These are phyloP conservation scores for Lactarius psammicola DNA, from an alignment of 768 basidiomycete species.

Conservation along the genomic window DNA sequence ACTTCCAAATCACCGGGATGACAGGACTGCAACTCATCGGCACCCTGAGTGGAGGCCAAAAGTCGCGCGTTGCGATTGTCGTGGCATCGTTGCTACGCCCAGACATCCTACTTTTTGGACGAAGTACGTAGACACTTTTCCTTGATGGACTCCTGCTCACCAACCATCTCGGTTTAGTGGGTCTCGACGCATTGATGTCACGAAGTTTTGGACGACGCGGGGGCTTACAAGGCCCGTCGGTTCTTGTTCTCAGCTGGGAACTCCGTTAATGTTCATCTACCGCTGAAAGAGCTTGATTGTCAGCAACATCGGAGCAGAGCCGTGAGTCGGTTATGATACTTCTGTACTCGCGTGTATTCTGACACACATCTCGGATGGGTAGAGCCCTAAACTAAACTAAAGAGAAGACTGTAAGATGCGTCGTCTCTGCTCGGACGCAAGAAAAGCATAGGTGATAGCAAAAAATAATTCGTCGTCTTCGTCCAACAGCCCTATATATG, in stretches of 20 bases:
- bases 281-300: constrained; percentile 30
- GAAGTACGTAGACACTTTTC: constrained; percentile 54
- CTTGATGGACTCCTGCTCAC: constrained; percentile 53
- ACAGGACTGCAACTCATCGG: constrained; percentile 90
- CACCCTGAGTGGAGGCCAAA: constrained; percentile 96
- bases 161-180: constrained; percentile 96
- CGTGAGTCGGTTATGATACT: constrained; percentile 24
- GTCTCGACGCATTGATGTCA: constrained; percentile 90
- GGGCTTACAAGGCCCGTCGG: constrained; percentile 75
- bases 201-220: constrained; percentile 86
- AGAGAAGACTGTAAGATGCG: neutral
- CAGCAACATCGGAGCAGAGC: constrained; percentile 36
- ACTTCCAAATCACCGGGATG: constrained; percentile 96
- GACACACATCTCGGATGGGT: neutral
- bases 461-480: constrained; percentile 39
- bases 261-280: neutral
- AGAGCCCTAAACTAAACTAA: neutral
- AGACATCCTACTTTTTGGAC: constrained; percentile 88
- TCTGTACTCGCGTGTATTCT: constrained; percentile 5
- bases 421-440: neutral
- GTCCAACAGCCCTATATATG: constrained; percentile 44
- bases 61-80: constrained; percentile 91
- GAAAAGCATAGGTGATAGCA: constrained; percentile 40
- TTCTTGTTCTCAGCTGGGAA: neutral
- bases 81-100: constrained; percentile 81